A percentile compares a stretch with the other conserved stretches of the same genome.
phyloP scores from a whole-genome alignment of 2,329 filamentous ascomycete species.

The Eutypella sp. region DNA sequence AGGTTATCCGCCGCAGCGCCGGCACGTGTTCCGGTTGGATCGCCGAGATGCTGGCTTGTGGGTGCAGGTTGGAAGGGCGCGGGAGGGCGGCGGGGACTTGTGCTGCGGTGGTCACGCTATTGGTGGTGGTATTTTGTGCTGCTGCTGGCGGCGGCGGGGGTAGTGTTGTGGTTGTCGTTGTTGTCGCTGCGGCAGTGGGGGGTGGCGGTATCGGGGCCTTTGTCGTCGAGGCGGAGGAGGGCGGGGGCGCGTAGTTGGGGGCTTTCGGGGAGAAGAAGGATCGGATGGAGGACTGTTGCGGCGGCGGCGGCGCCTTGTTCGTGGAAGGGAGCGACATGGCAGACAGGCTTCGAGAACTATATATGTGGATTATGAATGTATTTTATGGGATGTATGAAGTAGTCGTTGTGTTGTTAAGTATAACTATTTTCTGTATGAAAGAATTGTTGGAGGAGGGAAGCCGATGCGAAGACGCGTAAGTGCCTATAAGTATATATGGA shows the following conservation, averaged over 20 bases:
- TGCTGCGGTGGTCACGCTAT: not conserved
- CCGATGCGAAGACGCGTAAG: too few species aligned
- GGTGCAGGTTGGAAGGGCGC: constrained; percentile 31
- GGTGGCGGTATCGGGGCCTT: constrained; percentile 11
- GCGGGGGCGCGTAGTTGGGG: constrained; percentile 39
- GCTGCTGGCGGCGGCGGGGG: constrained; percentile 11
- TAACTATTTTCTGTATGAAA: too few species aligned
- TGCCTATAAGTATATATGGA: too few species aligned
- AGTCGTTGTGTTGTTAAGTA: too few species aligned
- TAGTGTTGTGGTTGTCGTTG: constrained; percentile 10
- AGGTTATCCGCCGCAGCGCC: constrained; percentile 59
- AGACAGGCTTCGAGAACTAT: not conserved
- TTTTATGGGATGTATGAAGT: too few species aligned
- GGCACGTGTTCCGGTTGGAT: constrained; percentile 48
- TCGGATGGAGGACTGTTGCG: constrained; percentile 49
- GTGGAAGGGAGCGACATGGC: constrained; percentile 34
- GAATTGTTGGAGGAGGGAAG: too few species aligned
- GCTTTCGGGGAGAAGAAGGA: constrained; percentile 55
- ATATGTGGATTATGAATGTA: not conserved
- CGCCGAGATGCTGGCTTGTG: constrained; percentile 48
- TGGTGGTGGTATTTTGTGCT: constrained; percentile 10
- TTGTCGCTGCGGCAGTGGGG: constrained; percentile 2
- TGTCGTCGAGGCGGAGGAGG: constrained; percentile 27
- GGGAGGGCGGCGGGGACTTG: constrained; percentile 6
- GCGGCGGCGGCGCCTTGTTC: constrained; percentile 28